Percentiles rank a stretch among this genome's conserved stretches.
Conservation (phyloP, 257 asterid species). For the Gentiana straminea region DNA sequence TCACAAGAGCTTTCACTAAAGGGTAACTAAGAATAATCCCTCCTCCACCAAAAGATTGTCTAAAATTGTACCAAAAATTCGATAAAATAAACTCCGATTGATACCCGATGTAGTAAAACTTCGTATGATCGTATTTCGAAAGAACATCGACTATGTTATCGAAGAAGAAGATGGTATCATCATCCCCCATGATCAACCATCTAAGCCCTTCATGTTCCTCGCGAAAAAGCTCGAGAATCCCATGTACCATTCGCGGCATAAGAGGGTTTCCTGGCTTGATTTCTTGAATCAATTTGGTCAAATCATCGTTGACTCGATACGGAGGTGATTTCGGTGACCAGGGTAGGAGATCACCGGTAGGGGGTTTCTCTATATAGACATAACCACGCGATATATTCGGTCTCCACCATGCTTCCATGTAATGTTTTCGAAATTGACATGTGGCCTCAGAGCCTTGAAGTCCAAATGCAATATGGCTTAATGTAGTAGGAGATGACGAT, state of each 20-base stretch:
- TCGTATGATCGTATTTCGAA: slow-evolving; percentile 30
- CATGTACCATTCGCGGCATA: slow-evolving; percentile 34
- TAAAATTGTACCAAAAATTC: slow-evolving; percentile 34
- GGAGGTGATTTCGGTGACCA: slow-evolving; percentile 57
- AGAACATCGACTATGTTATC: slow-evolving; percentile 51
- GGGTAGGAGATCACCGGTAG: slow-evolving; percentile 26
- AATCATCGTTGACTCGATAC: slow-evolving; percentile 29
- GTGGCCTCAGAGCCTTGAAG: slow-evolving; percentile 41
- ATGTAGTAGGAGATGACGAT: slow-evolving; percentile 14
- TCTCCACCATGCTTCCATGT: slow-evolving; percentile 71
- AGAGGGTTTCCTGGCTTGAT: slow-evolving; percentile 8
- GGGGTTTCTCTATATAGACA: slow-evolving; percentile 36
- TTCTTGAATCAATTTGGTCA: slow-evolving; percentile 16
- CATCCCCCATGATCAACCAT: slow-evolving; percentile 81
- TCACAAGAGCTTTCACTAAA: slow-evolving; percentile 42
- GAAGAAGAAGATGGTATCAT: slow-evolving; percentile 49
- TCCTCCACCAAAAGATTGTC: slow-evolving; percentile 64
- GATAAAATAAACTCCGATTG: slow-evolving; percentile 43
- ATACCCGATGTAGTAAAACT: slow-evolving; percentile 38
- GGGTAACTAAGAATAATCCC: slow-evolving; percentile 54
- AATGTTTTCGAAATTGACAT: slow-evolving; percentile 35
- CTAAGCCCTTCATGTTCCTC: slow-evolving; percentile 25
- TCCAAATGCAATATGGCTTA: slow-evolving; percentile 45
- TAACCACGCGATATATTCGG: slow-evolving; percentile 40
- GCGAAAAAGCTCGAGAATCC: slow-evolving; percentile 42